Evolutionary conservation across 257 asterid species (phyloP).

Genomic region (Gynochthodes officinalis): DNA sequence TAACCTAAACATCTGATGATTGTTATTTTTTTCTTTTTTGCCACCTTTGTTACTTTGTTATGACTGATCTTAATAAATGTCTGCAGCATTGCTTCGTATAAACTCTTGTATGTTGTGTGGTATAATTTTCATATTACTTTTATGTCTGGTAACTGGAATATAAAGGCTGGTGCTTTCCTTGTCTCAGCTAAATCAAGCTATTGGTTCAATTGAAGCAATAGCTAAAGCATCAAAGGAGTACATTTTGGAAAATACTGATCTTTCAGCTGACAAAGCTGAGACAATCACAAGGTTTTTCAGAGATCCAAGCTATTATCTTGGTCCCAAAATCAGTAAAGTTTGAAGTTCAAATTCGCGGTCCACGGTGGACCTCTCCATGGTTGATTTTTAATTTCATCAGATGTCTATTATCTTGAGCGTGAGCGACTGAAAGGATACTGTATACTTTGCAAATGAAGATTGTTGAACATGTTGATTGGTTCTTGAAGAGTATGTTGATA

Average conservation of each 20-base stretch:
- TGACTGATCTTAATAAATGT: not conserved
- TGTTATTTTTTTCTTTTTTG: too few species aligned
- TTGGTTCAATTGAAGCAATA: constrained; percentile 93
- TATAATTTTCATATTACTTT: not conserved
- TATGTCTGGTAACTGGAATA: constrained; percentile 1
- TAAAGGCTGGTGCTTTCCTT: not conserved
- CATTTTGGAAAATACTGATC: constrained; percentile 82
- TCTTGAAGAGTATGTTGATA: not conserved
- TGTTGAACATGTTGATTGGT: not conserved
- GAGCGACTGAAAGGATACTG: too few species aligned
- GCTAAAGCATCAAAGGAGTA: constrained; percentile 77
- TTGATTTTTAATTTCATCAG: not conserved
- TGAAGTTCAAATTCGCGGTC: not conserved
- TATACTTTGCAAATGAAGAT: not conserved
- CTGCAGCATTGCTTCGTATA: not conserved
- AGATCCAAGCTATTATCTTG: constrained; percentile 72
- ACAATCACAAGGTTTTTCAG: constrained; percentile 70
- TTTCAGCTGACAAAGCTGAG: constrained; percentile 85
- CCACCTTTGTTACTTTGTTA: not conserved
- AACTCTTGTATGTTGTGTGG: too few species aligned
- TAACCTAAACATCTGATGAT: not conserved
- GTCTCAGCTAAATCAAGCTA: constrained; percentile 79
- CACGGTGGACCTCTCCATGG: not conserved
- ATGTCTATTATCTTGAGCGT: too few species aligned
- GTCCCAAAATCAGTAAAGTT: constrained; percentile 49